Conservation (phyloP, 305 asterid species). For the Salvia sclarea region DNA sequence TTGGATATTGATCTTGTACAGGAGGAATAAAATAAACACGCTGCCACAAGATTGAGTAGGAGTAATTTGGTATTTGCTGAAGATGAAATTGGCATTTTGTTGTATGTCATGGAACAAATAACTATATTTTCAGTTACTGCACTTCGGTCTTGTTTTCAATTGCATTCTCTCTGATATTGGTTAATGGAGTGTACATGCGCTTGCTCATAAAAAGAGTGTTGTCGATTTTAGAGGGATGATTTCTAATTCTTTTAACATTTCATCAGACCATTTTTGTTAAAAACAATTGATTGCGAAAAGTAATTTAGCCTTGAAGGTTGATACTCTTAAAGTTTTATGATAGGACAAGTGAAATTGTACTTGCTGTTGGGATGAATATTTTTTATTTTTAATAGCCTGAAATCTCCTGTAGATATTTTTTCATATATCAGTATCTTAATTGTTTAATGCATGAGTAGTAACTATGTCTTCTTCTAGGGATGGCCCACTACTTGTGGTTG, state of each 20-base stretch:
- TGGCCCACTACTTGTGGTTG: conserved; percentile 97
- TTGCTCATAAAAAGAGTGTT: conserved; percentile 1
- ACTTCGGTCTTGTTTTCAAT: neutral
- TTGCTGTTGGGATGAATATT: neutral
- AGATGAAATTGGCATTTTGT: conserved; percentile 24
- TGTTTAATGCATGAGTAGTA: conserved; percentile 25
- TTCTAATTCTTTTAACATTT: conserved; percentile 5
- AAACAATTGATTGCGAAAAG: conserved; percentile 2
- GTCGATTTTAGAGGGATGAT: neutral
- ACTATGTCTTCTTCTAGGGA: conserved; percentile 59
- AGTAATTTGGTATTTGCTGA: neutral
- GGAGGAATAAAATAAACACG: conserved; percentile 5
- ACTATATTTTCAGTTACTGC: neutral
- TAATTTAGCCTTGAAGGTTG: conserved; percentile 1
- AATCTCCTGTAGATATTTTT: neutral
- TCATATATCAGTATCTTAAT: conserved; percentile 19
- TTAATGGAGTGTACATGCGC: conserved; percentile 10
- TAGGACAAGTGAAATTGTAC: neutral
- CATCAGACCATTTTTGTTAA: conserved; percentile 8
- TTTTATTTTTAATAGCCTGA: conserved; percentile 7
- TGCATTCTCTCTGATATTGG: neutral
- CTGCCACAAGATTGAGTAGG: conserved; percentile 18
- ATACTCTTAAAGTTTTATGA: neutral
- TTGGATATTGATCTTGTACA: neutral
- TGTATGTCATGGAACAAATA: neutral